Base-by-base conservation (phyloP, 208 protist genomes). In the Trypanosomatidae sp. region DNA sequence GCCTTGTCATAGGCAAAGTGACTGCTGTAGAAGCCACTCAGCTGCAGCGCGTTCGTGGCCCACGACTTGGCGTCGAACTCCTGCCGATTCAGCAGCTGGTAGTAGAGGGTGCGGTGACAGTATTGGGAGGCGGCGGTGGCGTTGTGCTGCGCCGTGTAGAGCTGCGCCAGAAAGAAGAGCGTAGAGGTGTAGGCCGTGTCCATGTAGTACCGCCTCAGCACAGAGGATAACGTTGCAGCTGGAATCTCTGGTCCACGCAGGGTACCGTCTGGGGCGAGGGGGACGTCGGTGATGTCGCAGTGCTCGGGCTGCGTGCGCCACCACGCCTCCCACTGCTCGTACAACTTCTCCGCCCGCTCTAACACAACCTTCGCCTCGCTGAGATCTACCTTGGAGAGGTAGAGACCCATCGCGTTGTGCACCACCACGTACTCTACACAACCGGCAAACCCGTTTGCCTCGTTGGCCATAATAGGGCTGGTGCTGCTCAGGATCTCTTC, bases 81-180 rank as follows among this genome's bases (percentile, higher is more conserved):
- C 69, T 92, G 72, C 56, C 87, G 91, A 62, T 81, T 84, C 64
- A 92, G 72, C 30, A 97, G 81, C 67, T 97, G 93, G 33, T 86
- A 79, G 74, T 95, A 89, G 71, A 98, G 74, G 9, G 95, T 97
- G 17, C 89, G 79, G 68, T 95, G 91, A 69, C 93, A 97, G 80
- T 96, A 97, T 39, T 85, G 76, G 9, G 89, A 86, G 55, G 91
- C 88, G 39, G 83, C 50, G 22, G 69, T 67, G 53, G 83, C 58
- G 66, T 93, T 78, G 44, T 86, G 71, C 71, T 80, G 73, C 17
- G 77, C 58, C 0, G 88, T 83, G 68, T 90, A 86, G 69, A 94
- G 82, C 71, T 98, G 95, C 10, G 93, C 93, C 41, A 97, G 71
- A 50, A 93, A 97, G 81, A 97, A 97, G 17, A 95, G 71, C 28